Evolutionary conservation across 2,329 filamentous ascomycete genomes (phyloP).

Genomic region (Apiospora phragmitis): DNA sequence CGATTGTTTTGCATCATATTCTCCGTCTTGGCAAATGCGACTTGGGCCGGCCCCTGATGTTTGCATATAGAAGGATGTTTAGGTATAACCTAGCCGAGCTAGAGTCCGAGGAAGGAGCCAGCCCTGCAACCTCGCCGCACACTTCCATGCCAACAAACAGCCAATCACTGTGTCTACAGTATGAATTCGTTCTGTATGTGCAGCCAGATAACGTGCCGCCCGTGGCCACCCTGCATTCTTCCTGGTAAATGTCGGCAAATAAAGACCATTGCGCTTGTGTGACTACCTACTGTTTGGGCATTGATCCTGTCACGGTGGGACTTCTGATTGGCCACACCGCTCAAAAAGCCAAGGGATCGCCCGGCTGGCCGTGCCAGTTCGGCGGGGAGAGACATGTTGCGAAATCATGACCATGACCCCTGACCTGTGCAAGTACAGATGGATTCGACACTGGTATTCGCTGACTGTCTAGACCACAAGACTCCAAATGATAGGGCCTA

Average conservation of each 20-base stretch:
- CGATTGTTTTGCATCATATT: neutral
- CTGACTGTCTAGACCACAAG: neutral
- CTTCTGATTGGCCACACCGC: neutral
- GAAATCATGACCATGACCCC: neutral
- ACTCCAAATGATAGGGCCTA: neutral
- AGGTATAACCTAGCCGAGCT: neutral
- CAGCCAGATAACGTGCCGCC: neutral
- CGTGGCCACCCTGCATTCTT: neutral
- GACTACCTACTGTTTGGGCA: neutral
- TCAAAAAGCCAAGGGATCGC: neutral
- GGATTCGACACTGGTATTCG: neutral
- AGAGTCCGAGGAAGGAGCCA: neutral
- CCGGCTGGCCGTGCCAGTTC: neutral
- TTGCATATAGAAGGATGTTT: neutral
- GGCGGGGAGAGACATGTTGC: neutral
- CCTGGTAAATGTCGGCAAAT: neutral
- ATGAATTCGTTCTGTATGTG: neutral
- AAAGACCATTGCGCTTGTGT: neutral
- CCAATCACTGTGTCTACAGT: too few species aligned
- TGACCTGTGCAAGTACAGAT: neutral
- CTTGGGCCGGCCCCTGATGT: neutral
- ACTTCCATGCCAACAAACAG: neutral
- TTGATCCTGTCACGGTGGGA: neutral
- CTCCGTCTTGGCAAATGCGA: neutral
- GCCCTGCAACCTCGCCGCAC: neutral